These are phyloP conservation scores for Colletotrichum sp. DNA, from an alignment of 2,329 filamentous ascomycete genomes.

Conservation along the genomic window DNA sequence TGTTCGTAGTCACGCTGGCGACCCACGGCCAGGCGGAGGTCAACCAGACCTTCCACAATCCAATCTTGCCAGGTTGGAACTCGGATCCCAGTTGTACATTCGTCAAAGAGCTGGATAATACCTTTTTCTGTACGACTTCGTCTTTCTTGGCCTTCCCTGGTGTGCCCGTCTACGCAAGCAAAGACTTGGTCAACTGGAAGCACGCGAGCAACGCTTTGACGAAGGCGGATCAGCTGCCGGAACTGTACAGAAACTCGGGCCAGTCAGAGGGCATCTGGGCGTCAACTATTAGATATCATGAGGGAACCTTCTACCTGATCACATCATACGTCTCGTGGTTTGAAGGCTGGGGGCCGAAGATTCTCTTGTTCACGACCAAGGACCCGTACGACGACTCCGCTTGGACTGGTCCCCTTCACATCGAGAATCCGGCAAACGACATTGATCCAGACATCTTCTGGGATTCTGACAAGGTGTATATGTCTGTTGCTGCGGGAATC, in stretches of 20 bases:
- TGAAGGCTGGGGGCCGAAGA: constrained; percentile 32
- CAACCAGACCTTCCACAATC: constrained; percentile 36
- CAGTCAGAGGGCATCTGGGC: constrained; percentile 49
- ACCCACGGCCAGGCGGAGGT: not conserved
- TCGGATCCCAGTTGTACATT: constrained; percentile 52
- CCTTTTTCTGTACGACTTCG: constrained; percentile 56
- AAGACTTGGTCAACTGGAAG: constrained; percentile 55
- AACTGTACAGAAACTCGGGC: not conserved
- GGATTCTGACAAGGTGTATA: constrained; percentile 55
- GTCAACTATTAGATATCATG: constrained; percentile 46
- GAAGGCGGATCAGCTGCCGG: constrained; percentile 45
- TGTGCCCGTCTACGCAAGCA: constrained; percentile 57
- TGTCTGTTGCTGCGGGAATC: constrained; percentile 32
- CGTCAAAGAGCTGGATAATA: constrained; percentile 41
- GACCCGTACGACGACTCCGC: constrained; percentile 41
- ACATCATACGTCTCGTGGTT: constrained; percentile 12
- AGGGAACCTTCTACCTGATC: constrained; percentile 47
- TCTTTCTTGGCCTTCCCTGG: constrained; percentile 59
- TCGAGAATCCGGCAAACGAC: constrained; percentile 32
- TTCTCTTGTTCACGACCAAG: constrained; percentile 44
- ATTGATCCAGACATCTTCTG: constrained; percentile 58
- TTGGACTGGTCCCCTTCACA: constrained; percentile 43
- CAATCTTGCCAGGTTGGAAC: constrained; percentile 54
- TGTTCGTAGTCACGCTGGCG: not conserved
- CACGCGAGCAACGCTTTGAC: constrained; percentile 44